Evolutionary conservation across 768 basidiomycete genomes (phyloP).

Genomic region (Exsudoporus frostii): DNA sequence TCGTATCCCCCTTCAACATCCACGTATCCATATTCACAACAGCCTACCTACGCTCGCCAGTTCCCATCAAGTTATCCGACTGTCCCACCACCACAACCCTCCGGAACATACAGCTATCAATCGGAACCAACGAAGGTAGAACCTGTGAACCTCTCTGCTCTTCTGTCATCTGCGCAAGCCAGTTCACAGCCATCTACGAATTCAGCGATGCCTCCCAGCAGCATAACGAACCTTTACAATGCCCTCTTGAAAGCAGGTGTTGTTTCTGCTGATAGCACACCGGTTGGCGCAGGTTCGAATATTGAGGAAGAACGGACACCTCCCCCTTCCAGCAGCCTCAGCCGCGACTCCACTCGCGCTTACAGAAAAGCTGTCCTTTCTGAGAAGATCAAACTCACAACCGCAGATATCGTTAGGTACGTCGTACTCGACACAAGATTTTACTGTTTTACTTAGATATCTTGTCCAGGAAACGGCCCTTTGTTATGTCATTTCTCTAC

Average conservation of each 20-base stretch:
- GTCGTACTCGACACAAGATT: conserved; percentile 17
- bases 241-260: conserved; percentile 80
- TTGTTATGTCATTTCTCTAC: conserved; percentile 66
- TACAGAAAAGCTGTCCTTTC: conserved; percentile 62
- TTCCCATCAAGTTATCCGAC: conserved; percentile 31
- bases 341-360: conserved; percentile 47
- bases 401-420: conserved; percentile 71
- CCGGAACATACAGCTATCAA: conserved; percentile 28
- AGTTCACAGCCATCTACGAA: conserved; percentile 23
- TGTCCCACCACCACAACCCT: conserved; percentile 32
- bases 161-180: conserved; percentile 27
- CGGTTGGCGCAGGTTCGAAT: conserved; percentile 44
- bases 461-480: conserved; percentile 45
- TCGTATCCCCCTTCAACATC: conserved; percentile 23
- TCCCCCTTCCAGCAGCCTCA: conserved; percentile 35
- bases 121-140: conserved; percentile 29
- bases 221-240: conserved; percentile 59
- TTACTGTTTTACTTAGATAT: background rate
- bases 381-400: conserved; percentile 59
- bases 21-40: conserved; percentile 31
- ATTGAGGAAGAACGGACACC: conserved; percentile 27
- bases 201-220: conserved; percentile 27
- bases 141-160: conserved; percentile 28
- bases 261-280: conserved; percentile 53
- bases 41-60: conserved; percentile 27